Evolutionary conservation across 1,284 basidiomycete species (phyloP).

Genomic region (Fomitopsis pinicola): DNA sequence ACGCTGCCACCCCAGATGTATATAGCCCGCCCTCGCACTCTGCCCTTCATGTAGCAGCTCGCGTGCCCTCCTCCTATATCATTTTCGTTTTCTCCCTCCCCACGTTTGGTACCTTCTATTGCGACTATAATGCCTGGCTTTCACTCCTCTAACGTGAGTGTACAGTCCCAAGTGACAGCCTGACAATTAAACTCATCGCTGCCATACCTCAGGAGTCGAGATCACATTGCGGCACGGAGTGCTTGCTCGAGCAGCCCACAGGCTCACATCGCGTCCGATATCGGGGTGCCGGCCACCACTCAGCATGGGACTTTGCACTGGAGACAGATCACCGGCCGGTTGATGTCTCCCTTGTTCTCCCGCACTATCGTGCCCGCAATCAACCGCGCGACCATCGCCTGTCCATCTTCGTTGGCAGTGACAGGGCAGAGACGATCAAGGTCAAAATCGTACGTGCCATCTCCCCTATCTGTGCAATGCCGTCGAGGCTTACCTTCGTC

Average conservation of each 20-base stretch:
- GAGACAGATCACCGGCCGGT: conserved; percentile 47
- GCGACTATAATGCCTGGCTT: conserved; percentile 15
- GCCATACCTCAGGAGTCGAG: conserved; percentile 10
- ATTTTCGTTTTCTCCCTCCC: conserved; percentile 1
- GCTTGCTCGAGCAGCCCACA: conserved; percentile 24
- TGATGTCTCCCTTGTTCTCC: conserved; percentile 63
- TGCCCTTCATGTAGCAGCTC: conserved; percentile 1
- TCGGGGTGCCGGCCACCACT: conserved; percentile 23
- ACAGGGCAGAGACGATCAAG: conserved; percentile 47
- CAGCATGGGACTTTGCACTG: conserved; percentile 56
- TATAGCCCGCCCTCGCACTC: conserved; percentile 6
- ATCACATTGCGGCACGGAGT: conserved; percentile 25
- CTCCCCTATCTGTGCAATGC: neutral
- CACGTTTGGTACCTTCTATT: conserved; percentile 5
- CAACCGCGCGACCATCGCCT: conserved; percentile 68
- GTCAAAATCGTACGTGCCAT: conserved; percentile 60
- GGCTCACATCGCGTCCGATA: conserved; percentile 29
- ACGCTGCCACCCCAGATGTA: neutral
- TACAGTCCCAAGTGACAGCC: neutral
- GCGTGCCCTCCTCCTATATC: neutral
- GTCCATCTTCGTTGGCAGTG: conserved; percentile 57
- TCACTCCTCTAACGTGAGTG: conserved; percentile 6
- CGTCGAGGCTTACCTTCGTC: neutral
- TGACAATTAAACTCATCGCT: neutral
- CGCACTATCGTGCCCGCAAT: conserved; percentile 69